phyloP scores from a whole-genome alignment of 1,284 basidiomycete genomes.

The Trametes pubescens region DNA sequence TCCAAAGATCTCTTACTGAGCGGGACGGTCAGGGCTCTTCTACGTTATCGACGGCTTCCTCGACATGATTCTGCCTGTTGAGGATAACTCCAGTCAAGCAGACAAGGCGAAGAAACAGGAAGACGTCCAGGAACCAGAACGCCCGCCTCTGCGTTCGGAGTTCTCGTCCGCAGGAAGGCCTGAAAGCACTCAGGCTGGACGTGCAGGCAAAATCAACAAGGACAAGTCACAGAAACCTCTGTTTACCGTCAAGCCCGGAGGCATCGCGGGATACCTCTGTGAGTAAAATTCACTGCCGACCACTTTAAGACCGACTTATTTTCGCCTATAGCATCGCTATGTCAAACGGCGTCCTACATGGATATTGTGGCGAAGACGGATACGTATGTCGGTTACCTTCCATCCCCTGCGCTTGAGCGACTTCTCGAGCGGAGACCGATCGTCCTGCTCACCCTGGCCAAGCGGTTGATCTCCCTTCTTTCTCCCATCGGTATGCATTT shows the following conservation, averaged over 20 bases:
- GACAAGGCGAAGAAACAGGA: slow-evolving; percentile 23
- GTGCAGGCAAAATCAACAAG: slow-evolving; percentile 11
- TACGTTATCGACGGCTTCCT: slow-evolving; percentile 98
- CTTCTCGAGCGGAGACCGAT: slow-evolving; percentile 95
- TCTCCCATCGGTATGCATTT: slow-evolving; percentile 81
- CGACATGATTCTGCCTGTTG: slow-evolving; percentile 84
- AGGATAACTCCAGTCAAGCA: slow-evolving; percentile 39
- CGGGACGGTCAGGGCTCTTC: slow-evolving; percentile 74
- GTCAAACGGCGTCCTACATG: slow-evolving; percentile 93
- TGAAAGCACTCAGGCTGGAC: slow-evolving; percentile 15
- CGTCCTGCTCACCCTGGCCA: slow-evolving; percentile 95
- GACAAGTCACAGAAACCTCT: slow-evolving; percentile 63
- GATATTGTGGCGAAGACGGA: slow-evolving; percentile 98
- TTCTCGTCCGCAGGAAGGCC: slow-evolving; percentile 10
- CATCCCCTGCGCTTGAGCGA: slow-evolving; percentile 87
- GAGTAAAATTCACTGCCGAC: slow-evolving; percentile 27
- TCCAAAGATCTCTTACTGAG: slow-evolving; percentile 9
- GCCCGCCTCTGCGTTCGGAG: slow-evolving; percentile 21
- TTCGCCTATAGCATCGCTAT: slow-evolving; percentile 77
- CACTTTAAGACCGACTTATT: background rate
- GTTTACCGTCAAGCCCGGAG: slow-evolving; percentile 97
- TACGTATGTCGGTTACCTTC: slow-evolving; percentile 94
- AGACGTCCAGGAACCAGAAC: slow-evolving; percentile 14
- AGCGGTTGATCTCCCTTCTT: slow-evolving; percentile 92
- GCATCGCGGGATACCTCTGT: slow-evolving; percentile 98